Conservation (phyloP, 140 eudicot genomes). For the Ambrosia hybrid region DNA sequence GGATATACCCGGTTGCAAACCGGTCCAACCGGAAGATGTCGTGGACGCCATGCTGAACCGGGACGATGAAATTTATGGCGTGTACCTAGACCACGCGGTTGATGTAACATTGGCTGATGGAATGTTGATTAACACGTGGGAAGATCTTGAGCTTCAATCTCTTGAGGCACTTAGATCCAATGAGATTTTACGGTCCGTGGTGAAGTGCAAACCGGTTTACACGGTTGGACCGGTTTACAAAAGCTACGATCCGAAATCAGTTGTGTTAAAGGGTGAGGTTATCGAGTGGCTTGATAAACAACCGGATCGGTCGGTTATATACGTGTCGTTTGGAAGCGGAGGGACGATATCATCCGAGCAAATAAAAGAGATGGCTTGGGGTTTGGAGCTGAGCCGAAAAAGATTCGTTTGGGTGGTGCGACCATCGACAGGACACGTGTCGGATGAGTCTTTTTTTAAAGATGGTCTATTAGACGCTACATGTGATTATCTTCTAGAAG, state of each 20-base stretch:
- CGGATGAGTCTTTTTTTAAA: constrained; percentile 38
- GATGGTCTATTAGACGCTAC: constrained; percentile 1
- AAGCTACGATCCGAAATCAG: constrained; percentile 19
- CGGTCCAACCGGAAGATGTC: constrained; percentile 57
- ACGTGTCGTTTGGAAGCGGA: constrained; percentile 84
- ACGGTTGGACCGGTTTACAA: constrained; percentile 65
- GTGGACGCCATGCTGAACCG: constrained; percentile 60
- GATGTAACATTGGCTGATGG: constrained; percentile 47
- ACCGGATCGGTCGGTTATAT: constrained; percentile 54
- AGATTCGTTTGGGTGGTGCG: constrained; percentile 79
- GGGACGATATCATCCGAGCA: constrained; percentile 57
- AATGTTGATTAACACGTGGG: constrained; percentile 64
- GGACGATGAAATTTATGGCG: constrained; percentile 38
- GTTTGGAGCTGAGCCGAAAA: constrained; percentile 64
- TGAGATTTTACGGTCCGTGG: constrained; percentile 21
- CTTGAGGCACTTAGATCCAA: constrained; percentile 43
- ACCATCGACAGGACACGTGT: constrained; percentile 34
- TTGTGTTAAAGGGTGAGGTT: constrained; percentile 20
- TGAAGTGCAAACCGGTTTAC: constrained; percentile 50
- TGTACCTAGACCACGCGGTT: constrained; percentile 28
- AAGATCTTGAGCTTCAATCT: constrained; percentile 46
- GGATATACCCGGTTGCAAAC: constrained; percentile 61
- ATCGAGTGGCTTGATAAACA: constrained; percentile 66
- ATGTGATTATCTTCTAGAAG: constrained; percentile 41
- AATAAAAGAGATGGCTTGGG: constrained; percentile 60